Base-by-base conservation (phyloP, 2,329 filamentous ascomycete genomes). In the Didymella keratinophila region DNA sequence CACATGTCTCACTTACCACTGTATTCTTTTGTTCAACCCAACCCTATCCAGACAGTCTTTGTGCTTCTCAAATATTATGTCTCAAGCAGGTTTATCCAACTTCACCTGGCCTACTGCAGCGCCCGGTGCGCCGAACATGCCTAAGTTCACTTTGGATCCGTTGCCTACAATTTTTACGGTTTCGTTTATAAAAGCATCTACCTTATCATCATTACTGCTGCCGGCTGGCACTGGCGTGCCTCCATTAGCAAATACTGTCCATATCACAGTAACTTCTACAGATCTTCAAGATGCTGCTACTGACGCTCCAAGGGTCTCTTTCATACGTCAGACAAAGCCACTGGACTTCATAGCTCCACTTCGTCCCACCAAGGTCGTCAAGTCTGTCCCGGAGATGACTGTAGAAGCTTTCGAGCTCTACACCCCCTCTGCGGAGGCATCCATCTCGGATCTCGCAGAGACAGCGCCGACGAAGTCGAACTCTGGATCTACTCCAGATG, bases 31-130 rank as follows among this genome's bases (percentile, higher is more conserved):
- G 3, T 45, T 39, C 41, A 37, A 52, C 49, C 32, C 3, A 23
- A 1, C 8, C 3, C n/a, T 4, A 23, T 9, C 12, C n/a, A 27
- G 21, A 46, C 42, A 30, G 6, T 46, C 45, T 27, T 18, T 49
- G n/a, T 5, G n/a, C 16, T 1, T 5, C 4, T 21, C 12, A 23
- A 39, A 16, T 25, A 12, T 7, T 18, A 50, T 56, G 46, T 44
- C 52, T 45, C 52, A 18, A 32, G 7, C 18, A 36, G 4, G 12
- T 27, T n/a, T 32, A 14, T 30, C 39, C 1, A n/a, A 12, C 23
- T 50, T 56, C 46, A 18, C 25, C 5, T 50, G 45, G 52, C 52
- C 30, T 14, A n/a, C n/a, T 11, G 36, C 20, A 6, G 34, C 36
- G 42, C 7, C 53, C 16, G 47, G 21, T 39, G 23, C 36, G 43